phyloP scores from a whole-genome alignment of 345 rosid genomes.

The Combretum micranthum region DNA sequence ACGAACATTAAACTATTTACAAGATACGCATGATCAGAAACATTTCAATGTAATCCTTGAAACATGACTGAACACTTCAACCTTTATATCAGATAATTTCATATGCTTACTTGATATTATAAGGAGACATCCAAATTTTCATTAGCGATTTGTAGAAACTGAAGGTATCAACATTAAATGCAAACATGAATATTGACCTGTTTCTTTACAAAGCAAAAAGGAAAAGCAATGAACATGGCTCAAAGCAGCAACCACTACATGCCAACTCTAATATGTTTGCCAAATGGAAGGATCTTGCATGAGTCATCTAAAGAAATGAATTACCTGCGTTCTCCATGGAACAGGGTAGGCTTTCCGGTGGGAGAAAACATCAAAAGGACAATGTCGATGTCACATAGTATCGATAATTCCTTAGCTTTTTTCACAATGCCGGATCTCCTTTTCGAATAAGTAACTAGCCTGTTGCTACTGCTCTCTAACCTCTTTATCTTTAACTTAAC shows the following conservation, averaged over 20 bases:
- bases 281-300: background rate
- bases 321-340: slow-evolving; percentile 73
- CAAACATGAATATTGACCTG: too few species aligned
- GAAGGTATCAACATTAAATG: too few species aligned
- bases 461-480: slow-evolving; percentile 64
- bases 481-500: slow-evolving; percentile 81
- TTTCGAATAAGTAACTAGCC: slow-evolving; percentile 82
- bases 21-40: too few species aligned
- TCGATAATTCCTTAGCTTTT: slow-evolving; percentile 85
- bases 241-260: background rate
- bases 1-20: too few species aligned
- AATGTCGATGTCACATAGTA: slow-evolving; percentile 75
- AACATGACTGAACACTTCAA: background rate
- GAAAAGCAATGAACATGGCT: background rate
- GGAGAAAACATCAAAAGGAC: slow-evolving; percentile 92
- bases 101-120: too few species aligned
- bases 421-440: slow-evolving; percentile 77
- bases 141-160: background rate
- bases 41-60: too few species aligned
- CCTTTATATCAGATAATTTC: background rate
- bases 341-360: slow-evolving; percentile 59
- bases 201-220: too few species aligned
- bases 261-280: background rate
- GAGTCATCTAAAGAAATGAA: background rate
- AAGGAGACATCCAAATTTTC: background rate